phyloP scores from a whole-genome alignment of 768 basidiomycete species.

The Naganishia onofrii region DNA sequence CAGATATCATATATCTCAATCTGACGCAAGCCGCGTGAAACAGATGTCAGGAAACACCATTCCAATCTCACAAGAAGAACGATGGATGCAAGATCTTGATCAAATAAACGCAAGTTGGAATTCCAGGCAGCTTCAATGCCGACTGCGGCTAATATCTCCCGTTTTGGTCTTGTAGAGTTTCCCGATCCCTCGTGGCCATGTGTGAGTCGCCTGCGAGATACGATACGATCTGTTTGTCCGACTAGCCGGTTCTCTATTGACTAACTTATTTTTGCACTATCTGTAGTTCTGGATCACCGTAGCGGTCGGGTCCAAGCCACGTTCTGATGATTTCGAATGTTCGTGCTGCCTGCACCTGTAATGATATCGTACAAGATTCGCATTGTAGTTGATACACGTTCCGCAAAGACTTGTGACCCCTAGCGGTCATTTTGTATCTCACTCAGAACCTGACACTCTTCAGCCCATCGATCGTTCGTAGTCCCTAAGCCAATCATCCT shows the following conservation, averaged over 20 bases:
- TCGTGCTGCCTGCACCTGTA: not conserved
- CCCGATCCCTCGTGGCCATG: conserved; percentile 5
- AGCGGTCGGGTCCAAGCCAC: not conserved
- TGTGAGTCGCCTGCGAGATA: conserved; percentile 5
- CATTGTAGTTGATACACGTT: conserved; percentile 1
- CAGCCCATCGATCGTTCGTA: not conserved
- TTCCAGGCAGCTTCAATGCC: not conserved
- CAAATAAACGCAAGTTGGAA: conserved; percentile 38
- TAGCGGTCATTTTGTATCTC: not conserved
- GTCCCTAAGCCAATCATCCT: conserved; percentile 1
- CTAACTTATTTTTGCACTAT: not conserved
- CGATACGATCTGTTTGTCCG: not conserved
- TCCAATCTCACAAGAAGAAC: conserved; percentile 55
- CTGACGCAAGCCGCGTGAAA: not conserved
- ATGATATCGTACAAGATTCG: not conserved
- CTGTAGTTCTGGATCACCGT: not conserved
- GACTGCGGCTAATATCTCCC: not conserved
- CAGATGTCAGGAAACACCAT: conserved; percentile 53
- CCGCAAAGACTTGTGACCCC: not conserved
- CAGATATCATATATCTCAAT: conserved; percentile 29
- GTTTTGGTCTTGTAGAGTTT: not conserved
- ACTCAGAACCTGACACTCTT: too few species aligned
- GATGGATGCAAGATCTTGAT: conserved; percentile 59
- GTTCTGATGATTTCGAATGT: not conserved
- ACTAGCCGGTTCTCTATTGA: not conserved